A percentile compares a stretch with the other conserved stretches of the same genome.
phyloP scores from a whole-genome alignment of 2,329 filamentous ascomycete species.

The Cylindrodendrum hubeiense region DNA sequence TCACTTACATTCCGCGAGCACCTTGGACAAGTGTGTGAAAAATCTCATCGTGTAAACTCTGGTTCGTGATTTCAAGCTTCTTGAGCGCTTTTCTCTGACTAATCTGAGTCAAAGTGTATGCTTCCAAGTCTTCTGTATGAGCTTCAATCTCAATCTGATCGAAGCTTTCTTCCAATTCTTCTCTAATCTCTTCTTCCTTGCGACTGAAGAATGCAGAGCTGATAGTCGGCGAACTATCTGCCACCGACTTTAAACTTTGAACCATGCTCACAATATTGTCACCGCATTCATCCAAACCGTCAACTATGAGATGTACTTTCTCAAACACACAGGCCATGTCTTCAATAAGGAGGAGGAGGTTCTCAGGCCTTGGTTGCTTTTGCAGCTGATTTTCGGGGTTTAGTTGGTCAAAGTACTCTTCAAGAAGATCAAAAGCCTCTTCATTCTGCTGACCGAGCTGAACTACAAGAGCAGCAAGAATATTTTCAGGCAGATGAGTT shows the following conservation, averaged over 20 bases:
- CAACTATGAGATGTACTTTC: constrained; percentile 12
- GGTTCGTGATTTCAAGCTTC: constrained; percentile 3
- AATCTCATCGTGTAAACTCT: constrained; percentile 10
- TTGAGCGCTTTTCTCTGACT: neutral
- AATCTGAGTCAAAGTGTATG: constrained; percentile 14
- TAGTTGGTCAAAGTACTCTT: constrained; percentile 12
- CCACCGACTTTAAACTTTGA: neutral
- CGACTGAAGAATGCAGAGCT: constrained; percentile 15
- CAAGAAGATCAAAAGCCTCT: constrained; percentile 16
- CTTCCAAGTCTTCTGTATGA: constrained; percentile 15
- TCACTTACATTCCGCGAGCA: constrained; percentile 16
- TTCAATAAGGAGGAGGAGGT: neutral
- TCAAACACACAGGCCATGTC: constrained; percentile 1
- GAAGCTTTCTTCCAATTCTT: neutral
- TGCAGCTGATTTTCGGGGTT: neutral
- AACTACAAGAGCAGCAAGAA: constrained; percentile 16
- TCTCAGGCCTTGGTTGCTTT: neutral
- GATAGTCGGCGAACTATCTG: neutral
- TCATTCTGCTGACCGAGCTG: constrained; percentile 18
- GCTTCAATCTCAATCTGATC: constrained; percentile 21
- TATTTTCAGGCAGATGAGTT: neutral
- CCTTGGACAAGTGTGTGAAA: neutral
- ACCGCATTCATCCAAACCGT: constrained; percentile 26
- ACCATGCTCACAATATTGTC: constrained; percentile 1
- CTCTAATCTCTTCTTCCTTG: constrained; percentile 13